Conservation (phyloP, 1,284 basidiomycete genomes). For the Sanghuangporus weigelae region DNA sequence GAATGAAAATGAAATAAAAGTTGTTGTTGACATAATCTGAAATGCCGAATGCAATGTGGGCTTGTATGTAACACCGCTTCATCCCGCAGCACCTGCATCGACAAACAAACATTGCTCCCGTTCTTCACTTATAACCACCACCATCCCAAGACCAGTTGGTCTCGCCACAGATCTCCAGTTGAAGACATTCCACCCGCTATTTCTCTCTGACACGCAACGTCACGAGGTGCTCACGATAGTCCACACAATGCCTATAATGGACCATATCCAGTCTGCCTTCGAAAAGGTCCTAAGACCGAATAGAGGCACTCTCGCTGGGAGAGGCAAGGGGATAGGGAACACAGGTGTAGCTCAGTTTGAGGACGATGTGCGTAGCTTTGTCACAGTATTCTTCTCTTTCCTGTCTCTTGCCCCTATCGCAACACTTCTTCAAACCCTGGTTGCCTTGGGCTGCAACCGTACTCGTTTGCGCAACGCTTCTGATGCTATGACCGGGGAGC, state of each 20-base stretch:
- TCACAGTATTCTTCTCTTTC: background rate
- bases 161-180: background rate
- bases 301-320: background rate
- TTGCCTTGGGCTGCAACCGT: background rate
- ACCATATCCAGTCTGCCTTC: conserved; percentile 18
- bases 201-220: background rate
- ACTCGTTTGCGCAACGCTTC: background rate
- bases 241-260: conserved; percentile 15
- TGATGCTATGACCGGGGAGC: background rate
- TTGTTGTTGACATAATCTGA: background rate
- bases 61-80: background rate
- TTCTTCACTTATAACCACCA: background rate
- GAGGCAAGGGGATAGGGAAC: conserved; percentile 16
- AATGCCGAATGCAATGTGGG: background rate
- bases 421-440: background rate
- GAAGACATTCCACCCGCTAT: background rate
- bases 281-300: conserved; percentile 15
- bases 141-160: background rate
- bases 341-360: conserved; percentile 15
- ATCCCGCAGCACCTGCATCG: background rate
- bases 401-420: background rate
- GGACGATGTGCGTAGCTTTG: conserved; percentile 20
- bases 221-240: background rate
- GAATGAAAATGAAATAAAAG: no score
- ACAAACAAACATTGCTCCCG: background rate